A percentile compares a stretch with the other conserved stretches of the same genome.
These are phyloP conservation scores for Onygenales sp. DNA, from an alignment of 2,329 filamentous ascomycete species.

Conservation along the genomic window DNA sequence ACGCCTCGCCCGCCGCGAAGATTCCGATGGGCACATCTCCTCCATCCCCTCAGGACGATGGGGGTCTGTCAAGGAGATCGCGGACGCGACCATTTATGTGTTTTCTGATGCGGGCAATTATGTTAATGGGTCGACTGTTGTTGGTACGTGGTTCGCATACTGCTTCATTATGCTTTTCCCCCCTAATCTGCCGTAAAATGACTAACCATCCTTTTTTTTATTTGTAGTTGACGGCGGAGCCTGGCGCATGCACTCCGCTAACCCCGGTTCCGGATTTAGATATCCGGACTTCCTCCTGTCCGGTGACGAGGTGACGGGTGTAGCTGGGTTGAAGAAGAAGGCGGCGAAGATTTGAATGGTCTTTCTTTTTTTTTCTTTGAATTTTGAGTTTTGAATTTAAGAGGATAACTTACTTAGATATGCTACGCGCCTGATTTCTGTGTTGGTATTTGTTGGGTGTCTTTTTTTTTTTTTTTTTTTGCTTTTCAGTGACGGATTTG, in stretches of 20 bases:
- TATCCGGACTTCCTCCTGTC: constrained; percentile 54
- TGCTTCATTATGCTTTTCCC: neutral
- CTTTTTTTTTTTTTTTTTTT: neutral
- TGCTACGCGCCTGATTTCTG: too few relatives aligned
- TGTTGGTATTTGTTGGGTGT: neutral
- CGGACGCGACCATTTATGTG: constrained; percentile 82
- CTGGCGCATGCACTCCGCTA: constrained; percentile 27
- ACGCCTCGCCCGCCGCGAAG: constrained; percentile 47
- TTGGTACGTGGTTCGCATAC: constrained; percentile 36
- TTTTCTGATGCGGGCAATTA: constrained; percentile 81
- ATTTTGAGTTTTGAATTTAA: neutral
- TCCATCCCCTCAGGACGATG: constrained; percentile 63
- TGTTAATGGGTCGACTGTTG: constrained; percentile 72
- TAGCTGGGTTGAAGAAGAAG: constrained; percentile 45
- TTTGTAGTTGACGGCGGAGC: constrained; percentile 30
- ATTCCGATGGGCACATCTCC: constrained; percentile 38
- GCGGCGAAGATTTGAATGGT: constrained; percentile 39
- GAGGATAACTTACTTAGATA: too few relatives aligned
- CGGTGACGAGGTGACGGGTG: constrained; percentile 45
- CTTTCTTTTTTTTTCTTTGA: neutral
- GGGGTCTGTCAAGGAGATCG: constrained; percentile 77
- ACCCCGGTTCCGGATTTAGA: constrained; percentile 28
- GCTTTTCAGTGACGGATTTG: neutral
- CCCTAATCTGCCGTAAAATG: neutral
- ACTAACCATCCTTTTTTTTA: neutral